A percentile compares a stretch with the other conserved stretches of the same genome.
phyloP scores from a whole-genome alignment of 2,329 filamentous ascomycete genomes.

The Trichophyton schoenleinii region DNA sequence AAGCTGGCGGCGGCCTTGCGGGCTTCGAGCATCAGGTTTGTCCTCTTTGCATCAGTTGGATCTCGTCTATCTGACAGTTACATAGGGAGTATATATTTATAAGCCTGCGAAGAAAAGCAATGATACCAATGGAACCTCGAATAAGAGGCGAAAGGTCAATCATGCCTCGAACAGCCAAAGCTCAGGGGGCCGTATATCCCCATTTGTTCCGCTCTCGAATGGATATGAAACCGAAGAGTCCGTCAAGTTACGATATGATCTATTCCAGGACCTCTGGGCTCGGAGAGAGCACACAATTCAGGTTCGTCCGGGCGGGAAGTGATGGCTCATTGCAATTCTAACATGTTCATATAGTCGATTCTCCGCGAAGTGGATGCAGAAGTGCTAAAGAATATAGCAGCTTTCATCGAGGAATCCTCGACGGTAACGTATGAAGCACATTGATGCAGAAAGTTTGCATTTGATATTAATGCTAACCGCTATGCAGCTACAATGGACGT shows the following conservation, averaged over 20 bases:
- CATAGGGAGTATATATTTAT: constrained; percentile 51
- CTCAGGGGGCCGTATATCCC: constrained; percentile 8
- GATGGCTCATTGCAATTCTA: background rate
- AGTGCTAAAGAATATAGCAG: constrained; percentile 26
- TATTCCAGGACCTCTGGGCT: constrained; percentile 30
- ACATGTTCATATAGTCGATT: constrained; percentile 15
- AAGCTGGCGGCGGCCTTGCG: constrained; percentile 9
- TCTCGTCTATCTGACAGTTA: background rate
- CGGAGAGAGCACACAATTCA: constrained; percentile 29
- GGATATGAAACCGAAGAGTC: constrained; percentile 25
- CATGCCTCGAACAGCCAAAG: constrained; percentile 25
- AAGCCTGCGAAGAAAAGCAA: constrained; percentile 35
- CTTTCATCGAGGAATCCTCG: constrained; percentile 27
- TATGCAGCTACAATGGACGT: constrained; percentile 25
- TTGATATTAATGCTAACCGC: constrained; percentile 9
- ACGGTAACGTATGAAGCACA: constrained; percentile 23
- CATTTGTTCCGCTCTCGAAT: constrained; percentile 30
- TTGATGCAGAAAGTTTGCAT: background rate
- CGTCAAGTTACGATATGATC: constrained; percentile 24
- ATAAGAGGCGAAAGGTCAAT: constrained; percentile 38
- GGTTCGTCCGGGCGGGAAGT: constrained; percentile 15
- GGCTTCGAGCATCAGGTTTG: constrained; percentile 23
- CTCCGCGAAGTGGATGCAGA: constrained; percentile 29
- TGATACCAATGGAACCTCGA: constrained; percentile 41
- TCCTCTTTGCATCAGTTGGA: background rate